phyloP scores from a whole-genome alignment of 2,329 filamentous ascomycete genomes.

The Capronia coronata region DNA sequence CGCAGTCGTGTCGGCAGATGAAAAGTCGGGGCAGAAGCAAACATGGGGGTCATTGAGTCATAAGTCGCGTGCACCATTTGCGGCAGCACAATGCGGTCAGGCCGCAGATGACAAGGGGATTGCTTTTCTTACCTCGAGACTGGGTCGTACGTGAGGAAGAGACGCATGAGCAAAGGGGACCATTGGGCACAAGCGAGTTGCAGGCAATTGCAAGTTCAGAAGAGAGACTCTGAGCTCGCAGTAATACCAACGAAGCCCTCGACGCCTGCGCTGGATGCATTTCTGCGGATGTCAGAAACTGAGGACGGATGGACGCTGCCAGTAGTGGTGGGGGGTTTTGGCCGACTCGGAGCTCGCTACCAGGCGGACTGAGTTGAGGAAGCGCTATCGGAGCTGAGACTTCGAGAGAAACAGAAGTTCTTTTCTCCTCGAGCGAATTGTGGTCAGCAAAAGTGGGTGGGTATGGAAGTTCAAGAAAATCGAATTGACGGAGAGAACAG shows the following conservation, averaged over 20 bases:
- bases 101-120: slow-evolving; percentile 5
- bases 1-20: slow-evolving; percentile 5
- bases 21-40: slow-evolving; percentile 21
- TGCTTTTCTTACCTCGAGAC: slow-evolving; percentile 21
- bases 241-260: slow-evolving; percentile 19
- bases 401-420: background rate
- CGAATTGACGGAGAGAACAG: no score
- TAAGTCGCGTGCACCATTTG: slow-evolving; percentile 6
- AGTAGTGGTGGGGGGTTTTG: slow-evolving; percentile 7
- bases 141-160: slow-evolving; percentile 5
- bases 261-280: slow-evolving; percentile 10
- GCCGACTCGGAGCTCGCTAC: no score
- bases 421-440: no score
- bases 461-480: no score
- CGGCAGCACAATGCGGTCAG: background rate
- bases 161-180: background rate
- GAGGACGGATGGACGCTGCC: background rate
- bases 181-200: slow-evolving; percentile 11
- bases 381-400: background rate
- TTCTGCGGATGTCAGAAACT: background rate
- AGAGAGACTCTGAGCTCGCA: slow-evolving; percentile 20
- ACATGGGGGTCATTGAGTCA: slow-evolving; percentile 17
- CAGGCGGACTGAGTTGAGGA: background rate
- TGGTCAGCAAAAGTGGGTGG: no score
- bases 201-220: slow-evolving; percentile 23